Evolutionary conservation across 208 protist species (phyloP).

Genomic region (Trypanosoma cruzi): DNA sequence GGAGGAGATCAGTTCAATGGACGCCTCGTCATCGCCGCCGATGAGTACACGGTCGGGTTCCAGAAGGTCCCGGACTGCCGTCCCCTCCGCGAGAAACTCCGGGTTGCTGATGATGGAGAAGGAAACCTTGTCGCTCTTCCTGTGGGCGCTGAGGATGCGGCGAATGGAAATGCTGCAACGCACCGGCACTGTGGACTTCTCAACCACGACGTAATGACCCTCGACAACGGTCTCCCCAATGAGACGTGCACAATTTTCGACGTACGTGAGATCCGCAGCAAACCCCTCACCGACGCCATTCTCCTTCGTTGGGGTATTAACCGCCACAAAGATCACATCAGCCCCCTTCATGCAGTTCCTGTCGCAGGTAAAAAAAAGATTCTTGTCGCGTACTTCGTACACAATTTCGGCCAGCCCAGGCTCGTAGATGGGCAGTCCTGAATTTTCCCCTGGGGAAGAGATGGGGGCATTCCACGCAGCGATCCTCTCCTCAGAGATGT

Average conservation of each 20-base stretch:
- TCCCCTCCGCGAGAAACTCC: slow-evolving; percentile 97
- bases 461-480: slow-evolving; percentile 92
- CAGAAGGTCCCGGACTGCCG: slow-evolving; percentile 86
- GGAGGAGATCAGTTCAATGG: slow-evolving; percentile 55
- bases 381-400: slow-evolving; percentile 61
- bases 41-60: slow-evolving; percentile 97
- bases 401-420: slow-evolving; percentile 94
- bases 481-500: slow-evolving; percentile 91
- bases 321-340: slow-evolving; percentile 97
- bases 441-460: slow-evolving; percentile 26
- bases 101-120: slow-evolving; percentile 97
- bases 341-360: slow-evolving; percentile 59
- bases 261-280: slow-evolving; percentile 90
- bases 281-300: slow-evolving; percentile 91
- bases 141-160: slow-evolving; percentile 38
- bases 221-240: slow-evolving; percentile 59
- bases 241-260: slow-evolving; percentile 83
- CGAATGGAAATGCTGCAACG: slow-evolving; percentile 44
- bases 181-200: slow-evolving; percentile 96
- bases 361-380: slow-evolving; percentile 97
- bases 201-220: slow-evolving; percentile 91
- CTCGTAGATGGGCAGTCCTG: slow-evolving; percentile 94
- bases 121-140: slow-evolving; percentile 25
- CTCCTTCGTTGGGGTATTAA: slow-evolving; percentile 97
- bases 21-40: slow-evolving; percentile 74